Evolutionary conservation across 1,284 basidiomycete genomes (phyloP).

Genomic region (Irpex rosettiformis): DNA sequence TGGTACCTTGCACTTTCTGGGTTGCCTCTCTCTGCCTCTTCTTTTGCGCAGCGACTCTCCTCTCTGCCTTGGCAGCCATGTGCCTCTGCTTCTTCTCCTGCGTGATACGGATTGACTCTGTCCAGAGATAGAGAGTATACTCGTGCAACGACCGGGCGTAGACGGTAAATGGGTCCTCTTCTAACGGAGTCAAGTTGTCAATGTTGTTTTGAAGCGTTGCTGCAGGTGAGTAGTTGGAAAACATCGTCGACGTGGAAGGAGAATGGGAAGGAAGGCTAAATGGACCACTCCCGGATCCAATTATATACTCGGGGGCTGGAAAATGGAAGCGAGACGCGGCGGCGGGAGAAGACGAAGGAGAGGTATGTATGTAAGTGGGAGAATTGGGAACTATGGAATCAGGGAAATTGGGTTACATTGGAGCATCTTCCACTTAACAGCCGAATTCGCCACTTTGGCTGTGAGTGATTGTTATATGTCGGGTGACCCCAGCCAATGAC

Average conservation of each 20-base stretch:
- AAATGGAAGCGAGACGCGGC: not conserved
- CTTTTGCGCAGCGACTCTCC: slow-evolving; percentile 17
- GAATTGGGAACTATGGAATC: not conserved
- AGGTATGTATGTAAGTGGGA: not conserved
- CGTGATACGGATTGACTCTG: slow-evolving; percentile 55
- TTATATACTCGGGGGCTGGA: too few species aligned
- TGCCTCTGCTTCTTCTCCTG: slow-evolving; percentile 44
- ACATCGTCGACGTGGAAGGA: slow-evolving; percentile 3
- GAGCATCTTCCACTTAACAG: too few species aligned
- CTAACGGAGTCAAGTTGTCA: slow-evolving; percentile 8
- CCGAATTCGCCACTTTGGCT: not conserved
- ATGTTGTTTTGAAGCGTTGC: not conserved
- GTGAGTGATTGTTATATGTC: not conserved
- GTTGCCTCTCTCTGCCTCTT: too few species aligned
- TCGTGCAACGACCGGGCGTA: slow-evolving; percentile 65
- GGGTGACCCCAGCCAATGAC: not conserved
- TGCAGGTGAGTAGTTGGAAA: slow-evolving; percentile 3
- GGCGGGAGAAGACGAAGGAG: not conserved
- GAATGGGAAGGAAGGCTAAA: not conserved
- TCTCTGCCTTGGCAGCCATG: slow-evolving; percentile 18
- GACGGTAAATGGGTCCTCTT: slow-evolving; percentile 35
- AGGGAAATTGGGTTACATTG: not conserved
- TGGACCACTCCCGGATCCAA: too few species aligned
- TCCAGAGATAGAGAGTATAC: slow-evolving; percentile 66
- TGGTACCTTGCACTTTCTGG: too few species aligned